Evolutionary conservation across 169 alveolate genomes (phyloP).

Genomic region (Eimeria necatrix): DNA sequence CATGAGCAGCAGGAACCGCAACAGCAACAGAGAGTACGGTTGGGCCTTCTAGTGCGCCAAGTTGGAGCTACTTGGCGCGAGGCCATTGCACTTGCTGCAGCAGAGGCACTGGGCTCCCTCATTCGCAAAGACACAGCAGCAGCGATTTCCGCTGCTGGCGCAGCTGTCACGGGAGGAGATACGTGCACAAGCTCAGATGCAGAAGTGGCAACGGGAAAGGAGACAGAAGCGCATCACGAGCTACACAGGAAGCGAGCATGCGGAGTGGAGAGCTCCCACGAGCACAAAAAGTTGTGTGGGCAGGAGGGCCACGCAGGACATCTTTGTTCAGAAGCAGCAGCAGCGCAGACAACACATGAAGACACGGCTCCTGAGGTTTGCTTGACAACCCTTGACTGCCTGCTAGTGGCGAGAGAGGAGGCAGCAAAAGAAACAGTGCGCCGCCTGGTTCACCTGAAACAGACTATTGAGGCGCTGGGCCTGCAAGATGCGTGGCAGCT

Average conservation of each 20-base stretch:
- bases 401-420: conserved; percentile 7
- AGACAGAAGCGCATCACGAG: background rate
- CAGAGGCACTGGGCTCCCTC: background rate
- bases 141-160: background rate
- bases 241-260: background rate
- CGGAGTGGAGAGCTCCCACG: background rate
- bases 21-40: conserved; percentile 11
- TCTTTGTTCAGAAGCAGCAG: background rate
- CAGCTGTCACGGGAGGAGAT: background rate
- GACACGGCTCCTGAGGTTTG: background rate
- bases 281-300: conserved; percentile 2
- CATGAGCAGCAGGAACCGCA: background rate
- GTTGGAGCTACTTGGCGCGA: conserved; percentile 4
- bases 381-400: background rate
- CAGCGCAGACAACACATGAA: background rate
- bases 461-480: conserved; percentile 17
- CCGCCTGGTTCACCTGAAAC: background rate
- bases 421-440: background rate
- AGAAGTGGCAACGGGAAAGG: background rate
- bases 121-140: background rate
- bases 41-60: background rate
- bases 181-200: background rate
- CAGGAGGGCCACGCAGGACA: background rate
- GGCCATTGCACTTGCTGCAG: conserved; percentile 6
- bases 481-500: conserved; percentile 10